Base-by-base conservation (phyloP, 2,329 filamentous ascomycete species). In the Colletotrichum liriopes region DNA sequence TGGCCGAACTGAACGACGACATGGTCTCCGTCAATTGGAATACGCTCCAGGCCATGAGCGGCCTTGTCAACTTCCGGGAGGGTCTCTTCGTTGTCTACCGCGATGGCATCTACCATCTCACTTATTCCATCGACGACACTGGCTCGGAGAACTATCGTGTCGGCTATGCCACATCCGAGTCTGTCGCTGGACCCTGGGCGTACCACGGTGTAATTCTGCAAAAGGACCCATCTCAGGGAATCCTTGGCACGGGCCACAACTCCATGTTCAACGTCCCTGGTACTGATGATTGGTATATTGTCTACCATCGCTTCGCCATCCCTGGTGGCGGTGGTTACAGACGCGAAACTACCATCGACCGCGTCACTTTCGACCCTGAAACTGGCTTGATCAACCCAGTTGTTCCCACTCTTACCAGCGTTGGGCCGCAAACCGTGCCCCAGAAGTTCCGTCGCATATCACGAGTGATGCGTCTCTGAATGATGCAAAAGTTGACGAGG, bases 211-310 rank as follows among this genome's bases (percentile, higher is more conserved):
- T 86, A 0, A 79, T 87, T 9, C 71, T 87, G 37, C 74, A 84
- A 65, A 86, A 86, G 77, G 80, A 86, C 51, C 67, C 74, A 1
- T 77, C 78, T 0, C 76, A 81, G 63, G 84, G 83, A 0, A 86
- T 87, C n/a, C 76, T 86, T 7, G 85, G 78, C 0, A 86, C 85
- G 0, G 86, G 85, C 0, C 84, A 86, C 71, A 82, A 83, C 74
- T 85, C 84, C 0, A 81, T 86, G 3, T 74, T 86, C 23, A 85
- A 86, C 51, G 80, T 87, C 2, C 85, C 84, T 0, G 82, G 81
- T 0, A 86, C 84, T 0, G 85, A 87, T 72, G 80, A 86, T 32
- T 87, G 85, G 85, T 86, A 85, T 69, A 86, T 87, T 41, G 85
- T 81, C 0, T 87, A 87, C 60, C 85, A 87, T 72, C 81, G 85